Percentiles rank a stretch among this genome's conserved stretches.
phyloP scores from a whole-genome alignment of 768 basidiomycete genomes.

The Leccinum variicolor region DNA sequence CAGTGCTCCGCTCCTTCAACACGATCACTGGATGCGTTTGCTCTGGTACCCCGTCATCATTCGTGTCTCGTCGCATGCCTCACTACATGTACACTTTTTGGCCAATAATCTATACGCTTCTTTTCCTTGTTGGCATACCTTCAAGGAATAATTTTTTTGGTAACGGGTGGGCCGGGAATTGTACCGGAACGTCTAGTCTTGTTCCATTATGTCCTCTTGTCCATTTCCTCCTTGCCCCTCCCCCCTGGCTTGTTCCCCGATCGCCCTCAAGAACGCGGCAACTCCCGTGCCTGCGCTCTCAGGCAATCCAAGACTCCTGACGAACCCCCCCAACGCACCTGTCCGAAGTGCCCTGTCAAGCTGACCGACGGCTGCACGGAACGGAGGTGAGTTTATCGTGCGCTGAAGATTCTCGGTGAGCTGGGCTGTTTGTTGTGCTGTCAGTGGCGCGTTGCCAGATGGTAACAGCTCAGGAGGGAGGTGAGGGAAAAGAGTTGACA shows the following conservation, averaged over 20 bases:
- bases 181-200: conserved; percentile 46
- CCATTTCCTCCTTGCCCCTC: conserved; percentile 30
- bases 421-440: conserved; percentile 21
- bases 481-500: conserved; percentile 71
- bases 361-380: conserved; percentile 72
- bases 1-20: neutral
- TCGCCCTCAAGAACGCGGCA: conserved; percentile 74
- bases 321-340: conserved; percentile 71
- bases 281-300: conserved; percentile 81
- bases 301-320: conserved; percentile 76
- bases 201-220: conserved; percentile 68
- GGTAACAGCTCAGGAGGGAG: conserved; percentile 73
- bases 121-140: neutral
- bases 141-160: too few relatives aligned
- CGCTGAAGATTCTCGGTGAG: conserved; percentile 58
- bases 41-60: neutral
- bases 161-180: neutral
- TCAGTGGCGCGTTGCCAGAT: conserved; percentile 48
- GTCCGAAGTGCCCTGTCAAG: conserved; percentile 85
- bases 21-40: neutral
- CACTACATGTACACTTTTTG: neutral
- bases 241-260: conserved; percentile 69
- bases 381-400: conserved; percentile 80
- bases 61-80: neutral
- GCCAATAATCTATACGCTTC: neutral